These are phyloP conservation scores for Phaeosphaeria sp. DNA, from an alignment of 2,329 filamentous ascomycete species.

Conservation along the genomic window DNA sequence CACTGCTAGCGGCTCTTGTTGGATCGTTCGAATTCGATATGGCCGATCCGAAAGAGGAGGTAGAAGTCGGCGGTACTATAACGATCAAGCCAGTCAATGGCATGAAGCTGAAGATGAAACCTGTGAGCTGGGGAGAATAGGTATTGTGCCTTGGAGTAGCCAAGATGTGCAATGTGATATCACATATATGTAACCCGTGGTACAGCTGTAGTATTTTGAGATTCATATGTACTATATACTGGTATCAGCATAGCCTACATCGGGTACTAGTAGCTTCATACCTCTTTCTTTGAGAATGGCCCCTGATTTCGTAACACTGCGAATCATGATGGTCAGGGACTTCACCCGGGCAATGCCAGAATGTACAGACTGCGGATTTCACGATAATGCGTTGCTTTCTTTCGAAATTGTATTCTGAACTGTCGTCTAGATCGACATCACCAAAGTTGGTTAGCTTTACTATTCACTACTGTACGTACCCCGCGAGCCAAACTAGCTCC, in stretches of 20 bases:
- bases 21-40: slow-evolving; percentile 43
- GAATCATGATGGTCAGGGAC: no score
- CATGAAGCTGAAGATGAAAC: slow-evolving; percentile 43
- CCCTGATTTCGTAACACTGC: no score
- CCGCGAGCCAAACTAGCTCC: background rate
- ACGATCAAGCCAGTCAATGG: slow-evolving; percentile 49
- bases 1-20: slow-evolving; percentile 44
- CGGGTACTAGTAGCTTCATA: no score
- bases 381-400: background rate
- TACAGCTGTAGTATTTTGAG: no score
- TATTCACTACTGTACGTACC: background rate
- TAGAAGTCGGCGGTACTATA: slow-evolving; percentile 42
- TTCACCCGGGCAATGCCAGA: no score
- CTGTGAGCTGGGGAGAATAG: slow-evolving; percentile 25
- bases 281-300: no score
- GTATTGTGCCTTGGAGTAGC: background rate
- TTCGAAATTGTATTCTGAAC: background rate
- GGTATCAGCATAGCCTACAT: no score
- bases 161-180: no score
- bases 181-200: no score
- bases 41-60: slow-evolving; percentile 37
- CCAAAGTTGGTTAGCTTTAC: background rate
- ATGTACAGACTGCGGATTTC: background rate
- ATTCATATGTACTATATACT: no score
- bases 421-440: background rate